Evolutionary conservation across 169 alveolate genomes (phyloP).

Genomic region (Plasmodium chabaudi): DNA sequence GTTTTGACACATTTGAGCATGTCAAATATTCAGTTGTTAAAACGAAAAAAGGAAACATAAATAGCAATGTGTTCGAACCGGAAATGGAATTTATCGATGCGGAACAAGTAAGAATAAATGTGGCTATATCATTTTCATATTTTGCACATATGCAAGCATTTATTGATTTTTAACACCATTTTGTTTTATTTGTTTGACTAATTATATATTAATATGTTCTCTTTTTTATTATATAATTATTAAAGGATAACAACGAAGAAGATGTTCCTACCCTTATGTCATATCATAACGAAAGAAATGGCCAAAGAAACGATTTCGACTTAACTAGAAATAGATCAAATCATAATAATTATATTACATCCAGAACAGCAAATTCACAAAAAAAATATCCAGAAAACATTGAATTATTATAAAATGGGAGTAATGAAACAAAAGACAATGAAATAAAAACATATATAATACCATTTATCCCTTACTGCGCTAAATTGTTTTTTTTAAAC

Average conservation of each 20-base stretch:
- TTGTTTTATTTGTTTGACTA: neutral
- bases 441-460: neutral
- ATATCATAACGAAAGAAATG: slow-evolving; percentile 57
- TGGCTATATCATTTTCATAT: neutral
- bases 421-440: neutral
- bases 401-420: slow-evolving; percentile 40
- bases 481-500: neutral
- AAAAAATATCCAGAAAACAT: slow-evolving; percentile 58
- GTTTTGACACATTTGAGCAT: slow-evolving; percentile 81
- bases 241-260: slow-evolving; percentile 80
- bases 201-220: neutral
- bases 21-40: slow-evolving; percentile 82
- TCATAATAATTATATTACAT: slow-evolving; percentile 42
- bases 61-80: slow-evolving; percentile 82
- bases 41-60: slow-evolving; percentile 70
- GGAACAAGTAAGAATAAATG: slow-evolving; percentile 78
- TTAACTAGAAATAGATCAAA: slow-evolving; percentile 69
- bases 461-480: neutral
- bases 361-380: slow-evolving; percentile 35
- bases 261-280: slow-evolving; percentile 85
- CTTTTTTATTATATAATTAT: slow-evolving; percentile 12
- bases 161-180: neutral
- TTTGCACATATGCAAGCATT: neutral
- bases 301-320: slow-evolving; percentile 49
- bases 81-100: slow-evolving; percentile 88